Evolutionary conservation across 129 eudicot species (phyloP), one percentile per base, ranked within the genome.

Genomic region (Ambrosia artemisiifolia): DNA sequence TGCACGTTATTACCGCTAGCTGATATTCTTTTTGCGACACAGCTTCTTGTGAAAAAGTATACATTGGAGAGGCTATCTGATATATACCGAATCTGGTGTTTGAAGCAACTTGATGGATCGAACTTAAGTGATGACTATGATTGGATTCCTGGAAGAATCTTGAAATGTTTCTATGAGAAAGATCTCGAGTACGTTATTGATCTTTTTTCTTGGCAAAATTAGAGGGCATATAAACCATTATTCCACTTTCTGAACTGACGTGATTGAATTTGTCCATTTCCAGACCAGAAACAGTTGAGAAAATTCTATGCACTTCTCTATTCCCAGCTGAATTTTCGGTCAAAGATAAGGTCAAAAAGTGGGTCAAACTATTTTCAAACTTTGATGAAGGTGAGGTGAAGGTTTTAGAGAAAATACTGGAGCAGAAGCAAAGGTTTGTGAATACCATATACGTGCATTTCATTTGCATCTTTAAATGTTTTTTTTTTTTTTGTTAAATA

Each of bases 61-160:
- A 79, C 99, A 7, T 79, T 94, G 86, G 97, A 94, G 78, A 86
- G 96, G 81, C 80, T 94, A 70, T 87, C 97, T 20, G 97, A 88
- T 69, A 86, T 90, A 61, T 90, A 85, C 78, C 82, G 83, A 60
- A 80, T 54, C 43, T 88, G 83, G 82, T 88, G 96, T 75, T 74
- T 55, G 82, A 90, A 75, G 67, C 65, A 60, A 63, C 64, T 65
- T 64, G 80, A 67, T 78, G 86, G 77, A 53, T 79, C 80, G 13
- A 35, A 48, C 32, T 47, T 74, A 73, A 75, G 32, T 79, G 88
- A 79, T 71, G 97, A 82, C 67, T 94, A 83, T 81, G 93, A 86
- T 82, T 94, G 97, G 97, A 90, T 94, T 54, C 93, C 89, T 64
- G 91, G 97, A 70, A 94, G 79, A 86, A 84, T 94, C 33, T 76